Evolutionary conservation across 495 filamentous ascomycete genomes (phyloP), one percentile per base, ranked within the genome.

Genomic region (Cercophora newfieldiana): DNA sequence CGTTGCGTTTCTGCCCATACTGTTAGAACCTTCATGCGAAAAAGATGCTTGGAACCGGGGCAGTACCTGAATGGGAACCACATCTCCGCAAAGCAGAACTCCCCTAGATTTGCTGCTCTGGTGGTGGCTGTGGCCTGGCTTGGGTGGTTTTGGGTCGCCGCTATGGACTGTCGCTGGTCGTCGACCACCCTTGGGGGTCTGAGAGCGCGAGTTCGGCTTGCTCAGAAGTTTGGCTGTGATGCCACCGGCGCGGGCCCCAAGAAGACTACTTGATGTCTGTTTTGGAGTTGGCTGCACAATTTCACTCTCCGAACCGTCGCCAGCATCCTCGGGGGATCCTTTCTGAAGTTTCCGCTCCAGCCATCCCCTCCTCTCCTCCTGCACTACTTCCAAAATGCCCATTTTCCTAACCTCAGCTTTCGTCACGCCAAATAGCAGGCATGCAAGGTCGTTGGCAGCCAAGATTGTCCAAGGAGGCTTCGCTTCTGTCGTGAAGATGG

Each of bases 361-460:
- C 95, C 95, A 99, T 44, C 87, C 84, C 70, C 94, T 80, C 58
- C 92, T 84, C 70, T 97, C 94, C 74, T 92, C 88, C 71, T 91
- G 89, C 37, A 99, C 91, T 48, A 99, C 92, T 74, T 98, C 95
- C 61, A 99, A 75, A 63, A 99, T 98, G 63, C 96, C 93, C 81
- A 98, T 87, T 72, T 93, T 97, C 29, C 92, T 88, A 33, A 99
- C 90, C 77, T 99, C 95, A 8, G 91, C 90, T 72, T 93, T 91
- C 5, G 94, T 96, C 28, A 99, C 92, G 44, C 95, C 95, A 77
- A 99, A 98, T 54, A 99, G 86, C 26, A 99, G 83, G 77, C 95
- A 99, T 18, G 96, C 94, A 33, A 99, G 82, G 75, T 99, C 95
- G 72, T 99, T 99, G n/a, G 95, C 96, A 7, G 94, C 90, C 54